Conservation (phyloP, 2,329 filamentous ascomycete genomes). For the Davidsoniella virescens region DNA sequence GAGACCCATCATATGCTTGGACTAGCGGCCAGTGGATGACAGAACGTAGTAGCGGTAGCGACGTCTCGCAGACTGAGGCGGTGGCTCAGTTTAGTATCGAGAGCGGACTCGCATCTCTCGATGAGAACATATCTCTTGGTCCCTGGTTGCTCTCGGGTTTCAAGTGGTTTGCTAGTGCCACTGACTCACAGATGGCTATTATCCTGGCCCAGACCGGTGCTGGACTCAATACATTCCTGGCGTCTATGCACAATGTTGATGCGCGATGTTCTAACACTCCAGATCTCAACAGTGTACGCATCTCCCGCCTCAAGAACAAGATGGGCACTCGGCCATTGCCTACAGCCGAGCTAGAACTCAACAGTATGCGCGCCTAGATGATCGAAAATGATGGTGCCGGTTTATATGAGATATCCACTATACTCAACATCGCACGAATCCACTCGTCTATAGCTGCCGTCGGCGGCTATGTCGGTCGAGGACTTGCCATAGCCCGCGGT, state of each 20-base stretch:
- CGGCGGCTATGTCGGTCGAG: slow-evolving; percentile 37
- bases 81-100: slow-evolving; percentile 24
- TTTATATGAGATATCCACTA: slow-evolving; percentile 48
- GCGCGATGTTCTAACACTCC: slow-evolving; percentile 17
- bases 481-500: slow-evolving; percentile 38
- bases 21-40: slow-evolving; percentile 70
- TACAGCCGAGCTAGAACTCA: slow-evolving; percentile 54
- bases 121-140: slow-evolving; percentile 26
- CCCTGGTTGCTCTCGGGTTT: slow-evolving; percentile 48
- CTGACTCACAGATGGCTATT: slow-evolving; percentile 41
- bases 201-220: slow-evolving; percentile 44
- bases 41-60: slow-evolving; percentile 50
- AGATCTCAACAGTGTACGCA: slow-evolving; percentile 49
- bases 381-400: slow-evolving; percentile 51
- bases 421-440: slow-evolving; percentile 51
- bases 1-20: slow-evolving; percentile 38
- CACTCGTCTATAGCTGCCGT: slow-evolving; percentile 38
- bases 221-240: slow-evolving; percentile 45
- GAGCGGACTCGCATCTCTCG: neutral
- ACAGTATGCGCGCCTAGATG: slow-evolving; percentile 46
- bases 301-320: slow-evolving; percentile 57
- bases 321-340: slow-evolving; percentile 53
- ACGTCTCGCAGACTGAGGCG: slow-evolving; percentile 53
- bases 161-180: slow-evolving; percentile 57
- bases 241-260: slow-evolving; percentile 38